Conservation (phyloP, 1,284 basidiomycete genomes). For the Ganoderma sinense region DNA sequence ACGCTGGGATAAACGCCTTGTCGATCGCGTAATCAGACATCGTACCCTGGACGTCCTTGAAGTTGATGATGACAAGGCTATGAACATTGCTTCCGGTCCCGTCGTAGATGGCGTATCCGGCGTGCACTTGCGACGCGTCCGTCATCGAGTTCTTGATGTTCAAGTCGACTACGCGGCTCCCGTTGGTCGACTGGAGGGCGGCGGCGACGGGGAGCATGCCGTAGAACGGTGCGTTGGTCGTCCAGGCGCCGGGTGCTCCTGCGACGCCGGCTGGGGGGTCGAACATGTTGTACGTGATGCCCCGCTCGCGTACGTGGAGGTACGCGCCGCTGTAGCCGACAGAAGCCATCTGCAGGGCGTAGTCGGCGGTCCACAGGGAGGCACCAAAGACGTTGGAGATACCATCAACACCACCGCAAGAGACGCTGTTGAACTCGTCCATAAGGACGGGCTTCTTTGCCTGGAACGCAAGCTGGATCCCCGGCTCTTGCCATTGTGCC, state of each 20-base stretch:
- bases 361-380: constrained; percentile 66
- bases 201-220: constrained; percentile 64
- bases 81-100: constrained; percentile 45
- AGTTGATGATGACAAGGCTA: constrained; percentile 70
- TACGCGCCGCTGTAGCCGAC: constrained; percentile 56
- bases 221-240: constrained; percentile 63
- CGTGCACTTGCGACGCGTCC: constrained; percentile 46
- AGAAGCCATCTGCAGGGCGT: constrained; percentile 58
- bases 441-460: constrained; percentile 54
- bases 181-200: constrained; percentile 52
- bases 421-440: constrained; percentile 73
- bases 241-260: constrained; percentile 50
- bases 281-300: constrained; percentile 59
- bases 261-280: constrained; percentile 48
- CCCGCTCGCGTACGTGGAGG: constrained; percentile 58
- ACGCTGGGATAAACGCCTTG: constrained; percentile 32
- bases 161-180: constrained; percentile 60
- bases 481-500: constrained; percentile 53
- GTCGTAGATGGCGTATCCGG: constrained; percentile 70
- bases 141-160: constrained; percentile 49
- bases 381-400: constrained; percentile 71
- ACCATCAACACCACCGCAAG: constrained; percentile 68
- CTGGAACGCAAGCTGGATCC: constrained; percentile 37
- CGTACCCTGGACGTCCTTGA: constrained; percentile 46
- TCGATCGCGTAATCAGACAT: constrained; percentile 46